phyloP scores from a whole-genome alignment of 192 early-diverging fungal genomes.

The Umbelopsis sp. region DNA sequence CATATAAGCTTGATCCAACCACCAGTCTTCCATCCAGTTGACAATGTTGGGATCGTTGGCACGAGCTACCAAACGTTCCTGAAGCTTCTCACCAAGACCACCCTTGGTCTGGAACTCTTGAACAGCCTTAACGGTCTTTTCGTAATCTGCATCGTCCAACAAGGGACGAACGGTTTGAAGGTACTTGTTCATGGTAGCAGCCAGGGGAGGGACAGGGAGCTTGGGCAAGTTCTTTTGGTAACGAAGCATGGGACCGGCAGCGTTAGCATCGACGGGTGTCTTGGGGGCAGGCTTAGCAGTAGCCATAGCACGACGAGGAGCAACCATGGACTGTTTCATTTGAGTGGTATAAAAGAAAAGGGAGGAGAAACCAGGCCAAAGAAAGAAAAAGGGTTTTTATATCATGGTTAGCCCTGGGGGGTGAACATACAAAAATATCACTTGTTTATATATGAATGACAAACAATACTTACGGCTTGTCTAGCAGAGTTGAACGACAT shows the following conservation, averaged over 20 bases:
- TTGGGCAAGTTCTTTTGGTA: constrained; percentile 81
- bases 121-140: constrained; percentile 65
- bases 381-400: not conserved
- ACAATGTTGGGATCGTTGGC: constrained; percentile 71
- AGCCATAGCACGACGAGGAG: constrained; percentile 20
- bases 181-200: constrained; percentile 85
- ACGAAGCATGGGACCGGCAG: constrained; percentile 68
- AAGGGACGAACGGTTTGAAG: constrained; percentile 78
- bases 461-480: constrained; percentile 10
- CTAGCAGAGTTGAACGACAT: constrained; percentile 21
- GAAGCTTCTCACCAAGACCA: constrained; percentile 82
- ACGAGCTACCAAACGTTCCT: constrained; percentile 79
- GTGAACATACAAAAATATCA: not conserved
- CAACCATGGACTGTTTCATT: constrained; percentile 5
- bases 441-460: constrained; percentile 5
- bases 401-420: not conserved
- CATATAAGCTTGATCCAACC: constrained; percentile 94
- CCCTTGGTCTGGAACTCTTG: constrained; percentile 81
- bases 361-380: not conserved
- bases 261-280: constrained; percentile 24
- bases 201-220: constrained; percentile 86
- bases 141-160: constrained; percentile 70
- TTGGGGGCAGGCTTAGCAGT: constrained; percentile 16
- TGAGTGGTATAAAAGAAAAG: not conserved
- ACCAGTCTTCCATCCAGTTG: constrained; percentile 98